phyloP scores from a whole-genome alignment of 805 yeast species.

The Ogataea degrootiae region DNA sequence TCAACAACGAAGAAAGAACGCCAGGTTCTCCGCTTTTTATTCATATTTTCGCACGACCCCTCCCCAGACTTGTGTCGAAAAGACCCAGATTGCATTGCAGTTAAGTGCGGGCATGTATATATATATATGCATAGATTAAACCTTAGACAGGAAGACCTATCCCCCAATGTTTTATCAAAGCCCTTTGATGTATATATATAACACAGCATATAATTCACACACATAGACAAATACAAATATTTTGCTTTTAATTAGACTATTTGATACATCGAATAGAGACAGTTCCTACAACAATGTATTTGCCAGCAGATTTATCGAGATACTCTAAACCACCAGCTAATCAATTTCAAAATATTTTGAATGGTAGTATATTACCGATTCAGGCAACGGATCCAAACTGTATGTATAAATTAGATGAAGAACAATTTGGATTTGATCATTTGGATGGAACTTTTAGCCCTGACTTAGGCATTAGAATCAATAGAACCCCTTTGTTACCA shows the following conservation, averaged over 20 bases:
- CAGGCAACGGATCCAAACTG: slow-evolving; percentile 32
- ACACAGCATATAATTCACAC: no score
- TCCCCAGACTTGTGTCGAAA: no score
- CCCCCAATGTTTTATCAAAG: no score
- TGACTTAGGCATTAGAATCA: slow-evolving; percentile 28
- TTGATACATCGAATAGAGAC: neutral
- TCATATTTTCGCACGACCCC: neutral
- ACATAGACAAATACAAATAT: neutral
- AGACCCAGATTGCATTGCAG: no score
- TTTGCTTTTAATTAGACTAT: neutral
- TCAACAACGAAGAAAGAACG: no score
- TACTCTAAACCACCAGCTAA: slow-evolving; percentile 21
- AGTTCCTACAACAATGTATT: slow-evolving; percentile 21
- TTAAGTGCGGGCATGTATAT: no score
- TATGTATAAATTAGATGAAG: slow-evolving; percentile 23
- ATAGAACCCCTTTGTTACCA: slow-evolving; percentile 34
- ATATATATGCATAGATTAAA: no score
- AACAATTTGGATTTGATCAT: slow-evolving; percentile 29
- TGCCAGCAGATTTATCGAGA: slow-evolving; percentile 29
- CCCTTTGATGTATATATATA: no score
- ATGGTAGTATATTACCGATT: slow-evolving; percentile 28
- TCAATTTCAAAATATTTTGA: slow-evolving; percentile 26
- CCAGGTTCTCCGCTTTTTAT: neutral
- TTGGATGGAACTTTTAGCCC: slow-evolving; percentile 29
- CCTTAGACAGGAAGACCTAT: no score